These are phyloP conservation scores for Malassezia arunalokei DNA, from an alignment of 1,284 basidiomycete genomes.

Conservation along the genomic window DNA sequence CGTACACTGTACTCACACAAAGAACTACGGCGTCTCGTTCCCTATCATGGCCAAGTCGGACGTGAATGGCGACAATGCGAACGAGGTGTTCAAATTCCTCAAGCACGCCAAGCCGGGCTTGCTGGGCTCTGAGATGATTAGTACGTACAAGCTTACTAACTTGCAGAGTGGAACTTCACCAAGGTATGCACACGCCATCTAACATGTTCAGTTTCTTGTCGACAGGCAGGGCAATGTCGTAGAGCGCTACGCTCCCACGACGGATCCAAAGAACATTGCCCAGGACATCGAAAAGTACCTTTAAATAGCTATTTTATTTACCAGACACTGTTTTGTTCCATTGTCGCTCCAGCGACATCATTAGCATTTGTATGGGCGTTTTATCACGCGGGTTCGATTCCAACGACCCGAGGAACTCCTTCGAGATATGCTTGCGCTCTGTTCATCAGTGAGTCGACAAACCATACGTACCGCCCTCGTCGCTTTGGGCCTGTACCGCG, in stretches of 20 bases:
- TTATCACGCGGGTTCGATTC: not conserved
- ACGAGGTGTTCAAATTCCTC: conserved; percentile 72
- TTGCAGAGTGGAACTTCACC: conserved; percentile 50
- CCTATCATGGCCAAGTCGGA: conserved; percentile 52
- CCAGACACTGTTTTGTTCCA: conserved; percentile 9
- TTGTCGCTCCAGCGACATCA: conserved; percentile 2
- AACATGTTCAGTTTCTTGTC: conserved; percentile 49
- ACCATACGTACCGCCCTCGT: conserved; percentile 1
- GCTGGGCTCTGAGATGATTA: conserved; percentile 63
- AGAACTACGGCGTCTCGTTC: conserved; percentile 45
- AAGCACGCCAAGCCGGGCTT: conserved; percentile 66
- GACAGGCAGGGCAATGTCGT: conserved; percentile 57
- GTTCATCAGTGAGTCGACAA: not conserved
- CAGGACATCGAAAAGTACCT: conserved; percentile 55
- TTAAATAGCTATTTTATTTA: not conserved
- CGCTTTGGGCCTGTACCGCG: conserved; percentile 1
- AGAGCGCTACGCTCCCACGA: conserved; percentile 67
- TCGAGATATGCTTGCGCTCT: not conserved
- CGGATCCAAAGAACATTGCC: conserved; percentile 59
- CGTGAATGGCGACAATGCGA: conserved; percentile 67
- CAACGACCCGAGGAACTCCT: not conserved
- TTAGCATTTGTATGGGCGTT: conserved; percentile 3
- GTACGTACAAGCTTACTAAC: conserved; percentile 9
- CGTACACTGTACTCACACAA: conserved; percentile 5
- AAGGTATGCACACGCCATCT: conserved; percentile 16